phyloP scores from a whole-genome alignment of 2,329 filamentous ascomycete species.

The Neopestalotiopsis clavispora region DNA sequence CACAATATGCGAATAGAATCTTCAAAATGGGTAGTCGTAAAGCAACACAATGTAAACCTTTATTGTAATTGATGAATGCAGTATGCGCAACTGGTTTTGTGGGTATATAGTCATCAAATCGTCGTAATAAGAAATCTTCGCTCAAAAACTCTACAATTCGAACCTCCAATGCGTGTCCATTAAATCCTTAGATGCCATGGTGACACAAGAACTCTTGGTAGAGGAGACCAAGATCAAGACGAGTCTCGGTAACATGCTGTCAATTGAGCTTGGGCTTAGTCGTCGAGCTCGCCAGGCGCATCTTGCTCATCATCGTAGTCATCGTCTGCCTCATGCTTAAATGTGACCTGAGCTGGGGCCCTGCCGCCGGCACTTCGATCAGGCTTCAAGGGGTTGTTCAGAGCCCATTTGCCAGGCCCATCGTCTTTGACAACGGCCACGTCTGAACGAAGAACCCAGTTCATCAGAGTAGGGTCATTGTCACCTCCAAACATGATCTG shows the following conservation, averaged over 20 bases:
- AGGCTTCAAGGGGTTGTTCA: slow-evolving; percentile 35
- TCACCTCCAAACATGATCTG: slow-evolving; percentile 32
- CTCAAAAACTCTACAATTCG: neutral
- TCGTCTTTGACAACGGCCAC: slow-evolving; percentile 33
- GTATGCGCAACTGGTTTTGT: neutral
- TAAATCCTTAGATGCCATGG: neutral
- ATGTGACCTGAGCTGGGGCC: slow-evolving; percentile 2
- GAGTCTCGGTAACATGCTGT: neutral
- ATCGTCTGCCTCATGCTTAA: neutral
- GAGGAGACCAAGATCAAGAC: too few relatives aligned
- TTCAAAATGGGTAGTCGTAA: neutral
- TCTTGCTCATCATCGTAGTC: slow-evolving; percentile 23
- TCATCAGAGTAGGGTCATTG: slow-evolving; percentile 31
- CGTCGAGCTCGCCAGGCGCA: slow-evolving; percentile 34
- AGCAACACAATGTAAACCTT: neutral
- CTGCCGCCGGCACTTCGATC: slow-evolving; percentile 21
- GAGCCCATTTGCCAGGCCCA: slow-evolving; percentile 30
- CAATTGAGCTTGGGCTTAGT: slow-evolving; percentile 8
- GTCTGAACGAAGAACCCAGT: slow-evolving; percentile 35
- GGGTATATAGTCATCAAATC: neutral
- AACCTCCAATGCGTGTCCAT: neutral
- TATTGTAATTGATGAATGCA: neutral
- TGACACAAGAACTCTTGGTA: too few relatives aligned
- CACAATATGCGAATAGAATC: neutral
- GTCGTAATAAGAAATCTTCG: neutral